phyloP scores from a whole-genome alignment of 345 rosid genomes.

The Microthlaspi erraticum region DNA sequence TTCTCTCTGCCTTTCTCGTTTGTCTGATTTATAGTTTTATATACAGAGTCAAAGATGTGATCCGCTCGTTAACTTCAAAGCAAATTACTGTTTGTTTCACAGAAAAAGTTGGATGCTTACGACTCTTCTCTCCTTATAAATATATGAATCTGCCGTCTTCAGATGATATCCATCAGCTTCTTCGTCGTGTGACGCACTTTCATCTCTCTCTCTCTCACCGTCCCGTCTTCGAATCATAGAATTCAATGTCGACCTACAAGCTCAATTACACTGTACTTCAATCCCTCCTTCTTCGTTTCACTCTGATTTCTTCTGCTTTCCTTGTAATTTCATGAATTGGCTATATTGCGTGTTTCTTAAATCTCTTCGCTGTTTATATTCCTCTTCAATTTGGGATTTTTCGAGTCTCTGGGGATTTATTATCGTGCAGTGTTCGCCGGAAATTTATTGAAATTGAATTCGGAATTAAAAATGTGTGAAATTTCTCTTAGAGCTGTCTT shows the following conservation, averaged over 20 bases:
- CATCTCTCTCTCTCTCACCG: constrained; percentile 22
- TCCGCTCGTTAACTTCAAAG: constrained; percentile 43
- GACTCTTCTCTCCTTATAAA: constrained; percentile 12
- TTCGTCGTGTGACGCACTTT: constrained; percentile 32
- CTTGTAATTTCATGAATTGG: neutral
- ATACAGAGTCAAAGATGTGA: constrained; percentile 31
- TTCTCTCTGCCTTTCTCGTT: neutral
- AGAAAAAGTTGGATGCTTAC: constrained; percentile 21
- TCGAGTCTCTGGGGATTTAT: constrained; percentile 4
- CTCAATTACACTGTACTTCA: constrained; percentile 53
- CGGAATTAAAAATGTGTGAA: neutral
- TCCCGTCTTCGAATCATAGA: constrained; percentile 17
- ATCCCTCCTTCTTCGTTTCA: constrained; percentile 22
- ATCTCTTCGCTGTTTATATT: constrained; percentile 2
- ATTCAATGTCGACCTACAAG: constrained; percentile 62
- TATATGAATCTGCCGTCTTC: constrained; percentile 39
- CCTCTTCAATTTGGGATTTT: constrained; percentile 30
- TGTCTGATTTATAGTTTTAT: neutral
- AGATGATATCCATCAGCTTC: constrained; percentile 23
- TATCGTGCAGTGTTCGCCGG: too few relatives aligned
- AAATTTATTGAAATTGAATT: constrained; percentile 9
- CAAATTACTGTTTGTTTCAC: constrained; percentile 26
- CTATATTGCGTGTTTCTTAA: constrained; percentile 1
- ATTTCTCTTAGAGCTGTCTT: neutral
- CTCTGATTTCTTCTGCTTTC: constrained; percentile 8